Base-by-base conservation (phyloP, 2,329 filamentous ascomycete genomes). In the Fusarium azukiicola region DNA sequence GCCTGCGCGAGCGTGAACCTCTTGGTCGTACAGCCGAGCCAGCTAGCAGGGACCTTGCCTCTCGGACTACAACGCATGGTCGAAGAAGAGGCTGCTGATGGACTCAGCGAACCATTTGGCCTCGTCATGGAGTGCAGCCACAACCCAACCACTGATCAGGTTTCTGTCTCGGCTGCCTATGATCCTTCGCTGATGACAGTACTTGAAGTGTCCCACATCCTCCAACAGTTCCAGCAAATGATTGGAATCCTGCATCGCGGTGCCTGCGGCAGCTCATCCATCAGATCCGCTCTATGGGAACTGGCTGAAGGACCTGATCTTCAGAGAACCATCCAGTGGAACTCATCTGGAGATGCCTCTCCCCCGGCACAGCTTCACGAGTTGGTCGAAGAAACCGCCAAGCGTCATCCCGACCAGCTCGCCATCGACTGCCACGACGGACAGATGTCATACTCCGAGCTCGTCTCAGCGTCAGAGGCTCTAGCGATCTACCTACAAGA, bases 101-200 rank as follows among this genome's bases (percentile, higher is more conserved):
- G 56, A 4, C 56, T 61, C 56, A 42, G 56, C 9, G 56, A 61
- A 3, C 56, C 56, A 61, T 61, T 61, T 23, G 56, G 56, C n/a
- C 56, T 61, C 21, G 36, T 61, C 21, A 42, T 61, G 56, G 56
- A 61, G 36, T 61, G 56, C 56, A 61, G 56, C n/a, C 56, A 61
- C 36, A 61, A 61, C 36, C 21, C 56, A 40, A 42, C 14, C 56
- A 61, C 16, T 17, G 14, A 40, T 42, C 56, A 17, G 4, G 14
- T 61, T 23, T 23, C 36, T 23, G 56, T 61, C 21, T 61, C 56
- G 14, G 56, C 36, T 40, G 36, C 56, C 14, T 61, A 61, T 36
- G 56, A 61, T 61, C 36, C 13, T 21, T 42, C 36, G 21, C 21
- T 61, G 21, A 21, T 61, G 9, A 17, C 5, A 40, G 36, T n/a